Evolutionary conservation across 768 basidiomycete species (phyloP).

Genomic region (Amanita pseudoporphyria): DNA sequence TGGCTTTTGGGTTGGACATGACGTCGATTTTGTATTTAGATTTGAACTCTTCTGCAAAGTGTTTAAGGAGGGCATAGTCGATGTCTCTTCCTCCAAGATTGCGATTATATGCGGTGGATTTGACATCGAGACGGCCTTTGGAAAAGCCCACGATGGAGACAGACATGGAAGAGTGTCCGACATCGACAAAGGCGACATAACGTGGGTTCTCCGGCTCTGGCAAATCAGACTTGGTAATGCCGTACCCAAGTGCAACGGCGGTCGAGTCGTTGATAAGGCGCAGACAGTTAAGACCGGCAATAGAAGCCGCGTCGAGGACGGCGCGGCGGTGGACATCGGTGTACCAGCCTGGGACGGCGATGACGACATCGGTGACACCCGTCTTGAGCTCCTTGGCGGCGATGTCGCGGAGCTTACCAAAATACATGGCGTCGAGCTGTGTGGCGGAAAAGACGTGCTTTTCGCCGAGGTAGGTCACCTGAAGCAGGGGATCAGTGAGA

Average conservation of each 20-base stretch:
- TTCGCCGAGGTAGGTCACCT: constrained; percentile 91
- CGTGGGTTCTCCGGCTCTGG: constrained; percentile 75
- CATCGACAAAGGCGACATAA: constrained; percentile 90
- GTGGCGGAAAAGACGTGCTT: constrained; percentile 71
- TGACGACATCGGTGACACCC: constrained; percentile 83
- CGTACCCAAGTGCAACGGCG: constrained; percentile 92
- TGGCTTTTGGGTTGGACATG: constrained; percentile 80
- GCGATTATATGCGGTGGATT: constrained; percentile 82
- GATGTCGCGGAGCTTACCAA: constrained; percentile 86
- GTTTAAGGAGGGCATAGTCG: constrained; percentile 80
- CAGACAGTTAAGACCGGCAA: constrained; percentile 84
- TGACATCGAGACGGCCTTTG: constrained; percentile 86
- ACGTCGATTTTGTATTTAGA: constrained; percentile 98
- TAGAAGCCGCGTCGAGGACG: constrained; percentile 78
- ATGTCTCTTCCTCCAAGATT: constrained; percentile 96
- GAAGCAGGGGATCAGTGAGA: constrained; percentile 10
- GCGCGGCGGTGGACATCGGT: constrained; percentile 91
- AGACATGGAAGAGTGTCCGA: constrained; percentile 88
- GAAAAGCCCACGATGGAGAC: constrained; percentile 86
- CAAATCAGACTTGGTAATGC: constrained; percentile 97
- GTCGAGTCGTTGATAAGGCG: constrained; percentile 97
- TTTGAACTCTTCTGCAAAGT: constrained; percentile 92
- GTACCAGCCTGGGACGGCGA: constrained; percentile 96
- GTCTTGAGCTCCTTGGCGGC: constrained; percentile 79
- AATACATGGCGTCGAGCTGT: constrained; percentile 86